Evolutionary conservation across 768 basidiomycete species (phyloP).

Genomic region (Lyophyllum shimeji): DNA sequence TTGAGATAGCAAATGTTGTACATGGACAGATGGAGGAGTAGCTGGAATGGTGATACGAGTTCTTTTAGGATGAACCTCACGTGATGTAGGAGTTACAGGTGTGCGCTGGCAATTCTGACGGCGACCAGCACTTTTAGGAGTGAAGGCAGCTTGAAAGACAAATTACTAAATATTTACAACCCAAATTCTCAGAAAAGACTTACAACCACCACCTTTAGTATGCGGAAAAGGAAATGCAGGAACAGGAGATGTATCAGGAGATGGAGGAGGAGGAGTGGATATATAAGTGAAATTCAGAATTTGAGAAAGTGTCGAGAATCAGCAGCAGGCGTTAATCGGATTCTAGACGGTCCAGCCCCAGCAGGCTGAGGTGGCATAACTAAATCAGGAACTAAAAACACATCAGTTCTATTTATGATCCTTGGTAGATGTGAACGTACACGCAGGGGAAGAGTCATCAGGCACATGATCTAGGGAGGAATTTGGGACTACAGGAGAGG

Average conservation of each 20-base stretch:
- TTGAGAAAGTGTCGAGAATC: neutral
- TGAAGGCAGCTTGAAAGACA: neutral
- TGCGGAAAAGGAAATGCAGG: neutral
- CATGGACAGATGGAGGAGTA: constrained; percentile 3
- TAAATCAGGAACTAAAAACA: neutral
- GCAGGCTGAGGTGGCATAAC: neutral
- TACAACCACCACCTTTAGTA: neutral
- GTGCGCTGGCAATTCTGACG: neutral
- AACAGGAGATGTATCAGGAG: neutral
- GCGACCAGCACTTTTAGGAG: neutral
- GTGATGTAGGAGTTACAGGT: constrained; percentile 2
- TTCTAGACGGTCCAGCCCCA: neutral
- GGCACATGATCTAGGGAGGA: neutral
- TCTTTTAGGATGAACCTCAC: neutral
- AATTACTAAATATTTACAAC: neutral
- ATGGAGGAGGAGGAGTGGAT: neutral
- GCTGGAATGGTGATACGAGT: neutral
- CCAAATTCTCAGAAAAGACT: neutral
- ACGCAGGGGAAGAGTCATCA: neutral
- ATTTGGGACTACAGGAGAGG: neutral
- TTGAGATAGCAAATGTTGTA: neutral
- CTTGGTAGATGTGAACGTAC: neutral
- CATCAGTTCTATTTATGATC: neutral
- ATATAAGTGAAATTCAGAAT: neutral
- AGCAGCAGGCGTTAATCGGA: constrained; percentile 1